Conservation (phyloP, 2,329 filamentous ascomycete species). For the Gliomastix tumulicola region DNA sequence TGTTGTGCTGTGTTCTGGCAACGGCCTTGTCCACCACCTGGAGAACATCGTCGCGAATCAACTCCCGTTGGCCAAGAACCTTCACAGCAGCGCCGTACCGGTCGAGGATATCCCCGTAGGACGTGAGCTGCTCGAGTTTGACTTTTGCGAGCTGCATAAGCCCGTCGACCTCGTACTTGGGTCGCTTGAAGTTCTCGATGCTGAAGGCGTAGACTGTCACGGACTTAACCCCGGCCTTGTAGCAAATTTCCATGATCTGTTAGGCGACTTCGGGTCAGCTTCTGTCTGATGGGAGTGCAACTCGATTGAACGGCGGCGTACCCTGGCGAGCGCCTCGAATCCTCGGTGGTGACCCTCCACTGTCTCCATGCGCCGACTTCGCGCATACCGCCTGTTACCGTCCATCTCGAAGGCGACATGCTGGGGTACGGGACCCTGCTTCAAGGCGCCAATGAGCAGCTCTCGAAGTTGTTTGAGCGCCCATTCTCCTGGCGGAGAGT, state of each 20-base stretch:
- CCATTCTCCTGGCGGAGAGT: conserved; percentile 90
- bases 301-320: conserved; percentile 40
- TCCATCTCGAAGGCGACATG: conserved; percentile 99
- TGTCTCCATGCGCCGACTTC: conserved; percentile 87
- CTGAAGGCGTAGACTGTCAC: conserved; percentile 98
- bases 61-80: conserved; percentile 74
- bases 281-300: too few species aligned
- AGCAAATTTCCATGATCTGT: conserved; percentile 92
- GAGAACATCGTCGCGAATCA: conserved; percentile 82
- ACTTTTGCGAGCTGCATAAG: conserved; percentile 97
- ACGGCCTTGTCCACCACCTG: conserved; percentile 83
- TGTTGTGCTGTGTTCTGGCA: conserved; percentile 81
- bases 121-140: conserved; percentile 83
- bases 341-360: conserved; percentile 93
- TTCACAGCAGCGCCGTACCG: conserved; percentile 85
- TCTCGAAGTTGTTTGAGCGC: conserved; percentile 72
- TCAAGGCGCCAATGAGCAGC: conserved; percentile 78
- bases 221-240: conserved; percentile 92
- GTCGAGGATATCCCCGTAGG: conserved; percentile 89
- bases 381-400: conserved; percentile 88
- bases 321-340: conserved; percentile 87
- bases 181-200: conserved; percentile 97
- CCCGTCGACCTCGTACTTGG: conserved; percentile 92
- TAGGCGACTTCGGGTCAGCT: background rate
- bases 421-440: conserved; percentile 84